Percentiles rank a stretch among this genome's conserved stretches.
phyloP scores from a whole-genome alignment of 441 rosid species.

The Heliophila coronopifolia region DNA sequence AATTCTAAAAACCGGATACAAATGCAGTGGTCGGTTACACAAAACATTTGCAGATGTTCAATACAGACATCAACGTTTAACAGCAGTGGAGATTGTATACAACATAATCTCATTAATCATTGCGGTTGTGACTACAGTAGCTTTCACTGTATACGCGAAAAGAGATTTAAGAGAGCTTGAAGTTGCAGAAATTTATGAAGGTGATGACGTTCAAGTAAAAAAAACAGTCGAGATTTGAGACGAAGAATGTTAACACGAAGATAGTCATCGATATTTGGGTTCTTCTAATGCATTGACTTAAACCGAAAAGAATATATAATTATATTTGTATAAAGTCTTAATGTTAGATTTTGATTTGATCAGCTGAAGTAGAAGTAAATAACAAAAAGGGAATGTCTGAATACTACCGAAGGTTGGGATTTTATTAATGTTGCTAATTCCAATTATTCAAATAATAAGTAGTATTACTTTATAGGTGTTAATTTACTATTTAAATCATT shows the following conservation, averaged over 20 bases:
- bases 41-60: conserved; percentile 73
- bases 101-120: conserved; percentile 65
- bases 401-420: too few species aligned
- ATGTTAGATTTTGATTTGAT: conserved; percentile 14
- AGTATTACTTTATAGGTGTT: too few species aligned
- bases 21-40: conserved; percentile 82
- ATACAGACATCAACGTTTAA: conserved; percentile 64
- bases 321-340: conserved; percentile 23
- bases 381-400: too few species aligned
- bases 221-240: conserved; percentile 35
- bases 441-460: too few species aligned
- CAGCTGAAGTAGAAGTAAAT: conserved; percentile 21
- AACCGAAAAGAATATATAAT: not conserved
- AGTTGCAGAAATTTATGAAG: conserved; percentile 36
- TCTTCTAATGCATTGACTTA: too few species aligned
- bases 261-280: conserved; percentile 31
- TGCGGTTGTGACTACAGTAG: conserved; percentile 62
- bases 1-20: not conserved
- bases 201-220: conserved; percentile 23
- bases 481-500: too few species aligned
- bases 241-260: conserved; percentile 44
- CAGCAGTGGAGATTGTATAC: conserved; percentile 72
- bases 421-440: too few species aligned
- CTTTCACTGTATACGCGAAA: conserved; percentile 79
- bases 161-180: conserved; percentile 67